These are phyloP conservation scores for Candida ulmi DNA, from an alignment of 805 yeast genomes.

Conservation along the genomic window DNA sequence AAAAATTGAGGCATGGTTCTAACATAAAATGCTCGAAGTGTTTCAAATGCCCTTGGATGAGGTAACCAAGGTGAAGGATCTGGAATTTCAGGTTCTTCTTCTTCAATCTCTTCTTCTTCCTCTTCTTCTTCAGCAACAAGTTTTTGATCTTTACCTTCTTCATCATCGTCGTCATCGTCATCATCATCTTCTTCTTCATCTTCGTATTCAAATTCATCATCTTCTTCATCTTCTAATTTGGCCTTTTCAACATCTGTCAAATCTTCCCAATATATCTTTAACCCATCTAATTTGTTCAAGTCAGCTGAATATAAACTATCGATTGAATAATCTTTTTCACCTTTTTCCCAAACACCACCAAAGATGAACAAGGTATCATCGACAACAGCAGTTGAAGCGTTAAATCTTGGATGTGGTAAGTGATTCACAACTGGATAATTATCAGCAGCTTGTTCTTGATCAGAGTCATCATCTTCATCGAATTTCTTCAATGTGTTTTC, in stretches of 20 bases:
- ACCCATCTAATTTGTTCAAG: slow-evolving; percentile 81
- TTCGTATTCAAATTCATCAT: slow-evolving; percentile 36
- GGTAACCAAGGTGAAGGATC: slow-evolving; percentile 97
- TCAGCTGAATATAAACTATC: slow-evolving; percentile 87
- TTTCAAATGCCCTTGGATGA: slow-evolving; percentile 92
- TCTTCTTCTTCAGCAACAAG: slow-evolving; percentile 41
- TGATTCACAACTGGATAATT: slow-evolving; percentile 43
- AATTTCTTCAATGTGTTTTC: slow-evolving; percentile 45
- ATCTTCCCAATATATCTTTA: slow-evolving; percentile 87
- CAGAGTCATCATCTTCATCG: slow-evolving; percentile 23
- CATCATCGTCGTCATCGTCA: slow-evolving; percentile 59
- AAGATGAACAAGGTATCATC: slow-evolving; percentile 79
- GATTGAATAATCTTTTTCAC: slow-evolving; percentile 77
- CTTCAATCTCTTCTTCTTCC: slow-evolving; percentile 64
- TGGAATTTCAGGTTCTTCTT: slow-evolving; percentile 64
- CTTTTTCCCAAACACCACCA: slow-evolving; percentile 88
- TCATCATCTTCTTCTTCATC: slow-evolving; percentile 60
- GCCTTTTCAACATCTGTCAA: slow-evolving; percentile 48
- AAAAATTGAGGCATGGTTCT: slow-evolving; percentile 84
- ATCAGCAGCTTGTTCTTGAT: slow-evolving; percentile 2
- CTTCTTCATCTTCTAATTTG: slow-evolving; percentile 42
- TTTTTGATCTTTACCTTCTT: slow-evolving; percentile 60
- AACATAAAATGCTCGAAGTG: slow-evolving; percentile 74
- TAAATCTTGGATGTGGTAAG: slow-evolving; percentile 86
- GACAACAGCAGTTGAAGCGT: slow-evolving; percentile 76